Evolutionary conservation across 2,329 filamentous ascomycete species (phyloP).

Genomic region (Fusarium keratoplasticum): DNA sequence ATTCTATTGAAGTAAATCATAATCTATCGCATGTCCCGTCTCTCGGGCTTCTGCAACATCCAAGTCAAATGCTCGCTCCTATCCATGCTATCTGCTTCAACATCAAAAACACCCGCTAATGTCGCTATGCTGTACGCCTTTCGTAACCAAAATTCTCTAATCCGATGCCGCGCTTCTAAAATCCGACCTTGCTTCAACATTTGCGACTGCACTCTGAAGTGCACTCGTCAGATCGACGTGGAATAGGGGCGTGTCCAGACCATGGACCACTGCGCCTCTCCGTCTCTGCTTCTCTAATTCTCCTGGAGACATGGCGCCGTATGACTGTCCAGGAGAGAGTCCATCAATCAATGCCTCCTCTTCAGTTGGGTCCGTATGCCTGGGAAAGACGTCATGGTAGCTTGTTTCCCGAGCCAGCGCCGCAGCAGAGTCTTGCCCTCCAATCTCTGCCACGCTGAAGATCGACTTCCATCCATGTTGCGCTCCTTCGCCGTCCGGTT

Average conservation of each 20-base stretch:
- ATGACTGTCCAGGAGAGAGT: constrained; percentile 11
- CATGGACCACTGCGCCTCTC: constrained; percentile 77
- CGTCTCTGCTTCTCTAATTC: constrained; percentile 55
- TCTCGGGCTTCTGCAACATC: neutral
- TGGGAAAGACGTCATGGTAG: constrained; percentile 51
- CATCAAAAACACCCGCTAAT: neutral
- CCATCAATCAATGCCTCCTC: constrained; percentile 51
- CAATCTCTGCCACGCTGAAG: constrained; percentile 90
- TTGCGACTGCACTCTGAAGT: constrained; percentile 86
- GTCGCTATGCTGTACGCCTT: neutral
- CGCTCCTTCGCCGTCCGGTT: constrained; percentile 52
- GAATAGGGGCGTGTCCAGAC: constrained; percentile 92
- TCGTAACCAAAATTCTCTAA: neutral
- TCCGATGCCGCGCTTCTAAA: constrained; percentile 23
- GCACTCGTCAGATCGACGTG: constrained; percentile 93
- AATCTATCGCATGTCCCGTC: neutral
- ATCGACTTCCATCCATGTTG: constrained; percentile 90
- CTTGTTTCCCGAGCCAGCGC: constrained; percentile 73
- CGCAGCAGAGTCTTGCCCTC: constrained; percentile 77
- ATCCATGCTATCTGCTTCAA: neutral
- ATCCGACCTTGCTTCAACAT: constrained; percentile 70
- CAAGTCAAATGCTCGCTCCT: constrained; percentile 1
- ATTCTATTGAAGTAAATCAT: neutral
- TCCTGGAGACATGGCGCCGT: constrained; percentile 33
- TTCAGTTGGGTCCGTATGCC: constrained; percentile 50